Base-by-base conservation (phyloP, 768 basidiomycete genomes). In the Leucocoprinus leucothites region DNA sequence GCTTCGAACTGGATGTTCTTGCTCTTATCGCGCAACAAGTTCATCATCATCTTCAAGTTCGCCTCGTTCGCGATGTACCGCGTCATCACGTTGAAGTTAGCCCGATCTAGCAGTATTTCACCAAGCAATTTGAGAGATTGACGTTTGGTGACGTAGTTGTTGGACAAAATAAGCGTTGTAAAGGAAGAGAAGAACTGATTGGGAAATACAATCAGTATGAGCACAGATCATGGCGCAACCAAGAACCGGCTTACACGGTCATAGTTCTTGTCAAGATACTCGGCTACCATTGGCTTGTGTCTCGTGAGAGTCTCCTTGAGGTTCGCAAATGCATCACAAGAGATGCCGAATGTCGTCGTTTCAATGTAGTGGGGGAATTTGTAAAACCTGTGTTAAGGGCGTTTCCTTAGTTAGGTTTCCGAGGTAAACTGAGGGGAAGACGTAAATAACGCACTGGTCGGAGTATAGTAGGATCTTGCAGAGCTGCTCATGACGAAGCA, bases 41-140 rank as follows among this genome's bases (percentile, higher is more conserved):
- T 98, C 97, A 99, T 99, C 93, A 99, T 97, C 88, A 96, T 92
- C 86, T 98, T 98, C 60, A 99, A 80, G 69, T 98, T 99, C 25
- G 86, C 88, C 67, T 98, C 97, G 64, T 87, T 87, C 8, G 92
- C 84, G 63, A 99, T 99, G 68, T 98, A 99, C 6, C 88, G 83
- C 0, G 97, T 98, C 97, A 99, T 99, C 65, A 98, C 92, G 61
- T 81, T 93, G 78, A 98, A 98, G 71, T 99, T 99, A 45, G 94
- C 94, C 25, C 97, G 86, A 72, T 99, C 97, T 43, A 99, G 85
- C 6, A 98, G 78, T 71, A 98, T 98, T 72, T 99, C 97, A 59
- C 97, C 97, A 1, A 99, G 84, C 5, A 98, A 84, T 72, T 99
- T 99, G 63, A 99, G 84, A 1, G 95, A 98, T 70, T 99, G 97